These are phyloP conservation scores for Paragyromitra xinjiangensis DNA, from an alignment of 495 filamentous ascomycete species.

Conservation along the genomic window DNA sequence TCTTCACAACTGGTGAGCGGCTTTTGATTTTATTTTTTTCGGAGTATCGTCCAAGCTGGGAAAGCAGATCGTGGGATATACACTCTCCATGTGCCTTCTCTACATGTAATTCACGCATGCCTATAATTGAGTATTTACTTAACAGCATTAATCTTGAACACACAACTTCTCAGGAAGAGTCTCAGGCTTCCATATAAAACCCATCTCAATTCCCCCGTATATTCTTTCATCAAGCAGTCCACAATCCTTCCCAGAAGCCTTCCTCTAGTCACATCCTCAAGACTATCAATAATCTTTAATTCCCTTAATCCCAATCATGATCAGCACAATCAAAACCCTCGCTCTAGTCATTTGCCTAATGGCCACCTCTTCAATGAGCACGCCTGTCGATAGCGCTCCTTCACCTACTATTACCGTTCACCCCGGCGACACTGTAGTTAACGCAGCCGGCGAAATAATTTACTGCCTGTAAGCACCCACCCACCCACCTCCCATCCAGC, in stretches of 20 bases:
- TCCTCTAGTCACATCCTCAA: neutral
- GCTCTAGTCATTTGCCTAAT: neutral
- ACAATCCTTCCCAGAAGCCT: neutral
- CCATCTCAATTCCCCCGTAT: neutral
- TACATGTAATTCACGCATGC: neutral
- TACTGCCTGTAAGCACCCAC: neutral
- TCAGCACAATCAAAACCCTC: neutral
- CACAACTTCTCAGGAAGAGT: neutral
- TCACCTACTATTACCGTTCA: neutral
- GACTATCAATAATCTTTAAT: neutral
- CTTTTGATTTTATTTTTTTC: neutral
- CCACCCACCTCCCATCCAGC: neutral
- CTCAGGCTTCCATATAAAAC: neutral
- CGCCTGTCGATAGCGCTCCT: neutral
- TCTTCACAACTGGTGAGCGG: neutral
- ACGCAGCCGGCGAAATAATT: neutral
- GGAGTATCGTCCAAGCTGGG: neutral
- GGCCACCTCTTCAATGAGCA: conserved; percentile 5
- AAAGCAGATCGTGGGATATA: neutral
- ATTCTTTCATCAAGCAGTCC: neutral
- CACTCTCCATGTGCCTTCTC: too few species aligned
- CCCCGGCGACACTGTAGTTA: neutral
- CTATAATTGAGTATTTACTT: neutral
- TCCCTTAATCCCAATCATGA: neutral
- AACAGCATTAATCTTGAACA: too few species aligned